phyloP scores from a whole-genome alignment of 2,329 filamentous ascomycete species.

The Aureobasidium leucospermi region DNA sequence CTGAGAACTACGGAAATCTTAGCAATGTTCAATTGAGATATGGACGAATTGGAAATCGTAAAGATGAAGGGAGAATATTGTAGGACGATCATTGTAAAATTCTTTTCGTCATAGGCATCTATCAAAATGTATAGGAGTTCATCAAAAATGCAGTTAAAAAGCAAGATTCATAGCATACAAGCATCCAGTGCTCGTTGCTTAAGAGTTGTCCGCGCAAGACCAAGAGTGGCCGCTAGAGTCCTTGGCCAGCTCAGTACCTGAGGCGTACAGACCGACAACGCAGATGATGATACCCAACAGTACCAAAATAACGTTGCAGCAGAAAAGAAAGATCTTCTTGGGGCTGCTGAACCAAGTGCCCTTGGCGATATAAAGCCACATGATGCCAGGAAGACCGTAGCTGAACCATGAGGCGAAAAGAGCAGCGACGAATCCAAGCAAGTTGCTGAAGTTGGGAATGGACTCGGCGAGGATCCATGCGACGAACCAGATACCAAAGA shows the following conservation, averaged over 20 bases:
- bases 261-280: slow-evolving; percentile 22
- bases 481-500: slow-evolving; percentile 49
- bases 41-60: neutral
- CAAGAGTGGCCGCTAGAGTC: neutral
- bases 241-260: slow-evolving; percentile 5
- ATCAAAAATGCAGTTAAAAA: neutral
- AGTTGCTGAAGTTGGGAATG: slow-evolving; percentile 15
- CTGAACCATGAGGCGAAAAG: slow-evolving; percentile 60
- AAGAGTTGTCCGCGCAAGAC: slow-evolving; percentile 14
- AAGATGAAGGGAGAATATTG: neutral
- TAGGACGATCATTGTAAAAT: slow-evolving; percentile 2
- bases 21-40: neutral
- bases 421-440: slow-evolving; percentile 36
- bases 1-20: neutral
- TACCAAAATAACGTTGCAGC: slow-evolving; percentile 36
- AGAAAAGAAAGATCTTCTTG: slow-evolving; percentile 34
- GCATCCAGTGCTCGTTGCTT: slow-evolving; percentile 7
- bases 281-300: slow-evolving; percentile 23
- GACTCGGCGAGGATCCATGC: slow-evolving; percentile 59
- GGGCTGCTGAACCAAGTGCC: slow-evolving; percentile 35
- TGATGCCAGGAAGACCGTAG: slow-evolving; percentile 18
- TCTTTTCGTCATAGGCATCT: slow-evolving; percentile 6
- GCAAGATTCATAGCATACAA: slow-evolving; percentile 9
- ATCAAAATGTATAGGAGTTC: slow-evolving; percentile 6
- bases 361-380: slow-evolving; percentile 37